A percentile compares a stretch with the other conserved stretches of the same genome.
Conservation (phyloP, 108 stramenopile species). For the Stephanodiscus minutulus region DNA sequence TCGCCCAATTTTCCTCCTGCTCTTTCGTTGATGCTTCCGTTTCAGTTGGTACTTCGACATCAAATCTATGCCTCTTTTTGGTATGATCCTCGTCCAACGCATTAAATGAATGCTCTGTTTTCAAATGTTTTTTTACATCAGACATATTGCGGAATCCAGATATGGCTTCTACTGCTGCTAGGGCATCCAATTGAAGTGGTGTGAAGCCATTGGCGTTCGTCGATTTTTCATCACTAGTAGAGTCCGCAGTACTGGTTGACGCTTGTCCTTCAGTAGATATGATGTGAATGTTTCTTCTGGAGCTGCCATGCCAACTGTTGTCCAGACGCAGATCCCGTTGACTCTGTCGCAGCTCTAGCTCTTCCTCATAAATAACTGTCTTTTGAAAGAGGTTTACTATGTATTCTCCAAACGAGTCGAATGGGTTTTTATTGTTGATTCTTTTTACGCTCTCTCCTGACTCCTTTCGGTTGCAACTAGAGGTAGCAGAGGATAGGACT, state of each 20-base stretch:
- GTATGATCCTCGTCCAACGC: not conserved
- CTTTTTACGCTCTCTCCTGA: not conserved
- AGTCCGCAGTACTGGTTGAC: not conserved
- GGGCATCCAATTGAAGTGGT: conserved; percentile 13
- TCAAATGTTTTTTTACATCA: conserved; percentile 27
- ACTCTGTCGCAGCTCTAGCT: conserved; percentile 34
- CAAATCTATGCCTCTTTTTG: conserved; percentile 1
- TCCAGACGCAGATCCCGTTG: conserved; percentile 11
- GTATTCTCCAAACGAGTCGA: conserved; percentile 41
- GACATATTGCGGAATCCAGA: conserved; percentile 28
- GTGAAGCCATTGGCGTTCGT: not conserved
- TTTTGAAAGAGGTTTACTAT: conserved; percentile 35
- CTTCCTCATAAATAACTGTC: conserved; percentile 40
- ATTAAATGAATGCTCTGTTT: conserved; percentile 13
- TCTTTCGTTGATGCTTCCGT: conserved; percentile 7
- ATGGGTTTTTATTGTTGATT: conserved; percentile 22
- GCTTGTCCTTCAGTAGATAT: not conserved
- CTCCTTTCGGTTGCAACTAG: not conserved
- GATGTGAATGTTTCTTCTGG: not conserved
- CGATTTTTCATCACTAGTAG: not conserved
- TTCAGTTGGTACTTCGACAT: not conserved
- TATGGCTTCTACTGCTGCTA: conserved; percentile 43
- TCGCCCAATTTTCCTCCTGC: conserved; percentile 21
- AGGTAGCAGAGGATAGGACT: not conserved
- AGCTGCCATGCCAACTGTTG: conserved; percentile 11